Base-by-base conservation (phyloP, 257 asterid genomes). In the Przewalskia tangutica region DNA sequence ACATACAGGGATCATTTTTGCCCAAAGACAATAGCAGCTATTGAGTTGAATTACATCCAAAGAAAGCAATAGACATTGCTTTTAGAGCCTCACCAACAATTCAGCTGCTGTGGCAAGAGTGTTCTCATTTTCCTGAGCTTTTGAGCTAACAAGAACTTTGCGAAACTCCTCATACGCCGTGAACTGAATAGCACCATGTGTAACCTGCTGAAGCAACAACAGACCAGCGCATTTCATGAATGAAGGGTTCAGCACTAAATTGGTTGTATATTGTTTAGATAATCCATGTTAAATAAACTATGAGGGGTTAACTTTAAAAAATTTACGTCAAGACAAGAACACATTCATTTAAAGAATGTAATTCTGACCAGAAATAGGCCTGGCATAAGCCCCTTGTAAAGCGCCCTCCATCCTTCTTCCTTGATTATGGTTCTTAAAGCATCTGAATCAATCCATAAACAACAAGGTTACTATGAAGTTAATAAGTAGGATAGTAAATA, bases 181-280 rank as follows among this genome's bases (percentile, higher is more conserved):
- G 89, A 95, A 95, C 89, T 95, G 99, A 84, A 95, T 94, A 76
- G 98, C 98, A 56, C 97, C 98, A 87, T 94, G 99, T 0, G 98
- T 88, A 82, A 94, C 95, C 98, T 94, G 98, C 95, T 91, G 90
- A 88, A 85, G 80, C 85, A 85, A 85, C 79, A 88, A 56, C 80
- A 85, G 67, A 73, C 60, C 82, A 79, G 87, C 7, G 80, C 66
- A 79, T 55, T 88, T 84, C 38, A 48, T n/a, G 14, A 44, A 17
- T 17, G 32, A 48, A 81, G 34, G 63, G 50, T 34, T 14, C 77
- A 44, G 54, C 83, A 80, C 23, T 63, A 14, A 63, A 48, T 14
- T 73, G 23, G 44, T 1, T 23, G 18, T 6, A 7, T 23, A 23
- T 23, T 73, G 60, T 48, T 7, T 48, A 50, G 79, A 23, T 50